phyloP scores from a whole-genome alignment of 345 rosid genomes.

The Erysimum cheiranthoides region DNA sequence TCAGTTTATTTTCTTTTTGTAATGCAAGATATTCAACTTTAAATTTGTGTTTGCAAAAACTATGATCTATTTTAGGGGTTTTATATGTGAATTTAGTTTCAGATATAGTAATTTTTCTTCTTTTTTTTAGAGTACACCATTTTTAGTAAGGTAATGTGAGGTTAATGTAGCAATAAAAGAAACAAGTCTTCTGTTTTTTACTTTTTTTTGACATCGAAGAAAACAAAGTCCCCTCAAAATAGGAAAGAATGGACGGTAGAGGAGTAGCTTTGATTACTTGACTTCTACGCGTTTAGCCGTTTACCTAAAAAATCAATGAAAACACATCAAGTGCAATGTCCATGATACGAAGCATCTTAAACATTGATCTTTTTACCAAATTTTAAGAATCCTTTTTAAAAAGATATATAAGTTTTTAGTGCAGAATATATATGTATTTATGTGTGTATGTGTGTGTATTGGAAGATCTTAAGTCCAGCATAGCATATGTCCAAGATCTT shows the following conservation, averaged over 20 bases:
- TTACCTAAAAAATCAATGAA: not conserved
- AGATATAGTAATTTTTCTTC: constrained; percentile 7
- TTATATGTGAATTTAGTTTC: constrained; percentile 3
- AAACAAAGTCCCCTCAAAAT: constrained; percentile 21
- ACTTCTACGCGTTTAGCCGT: not conserved
- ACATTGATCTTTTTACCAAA: not conserved
- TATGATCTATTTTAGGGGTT: not conserved
- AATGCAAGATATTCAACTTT: constrained; percentile 32
- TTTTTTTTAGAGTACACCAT: not conserved
- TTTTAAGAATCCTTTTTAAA: not conserved
- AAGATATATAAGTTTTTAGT: not conserved
- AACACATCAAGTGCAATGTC: not conserved
- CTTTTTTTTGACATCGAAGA: not conserved
- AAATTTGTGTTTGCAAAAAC: constrained; percentile 17
- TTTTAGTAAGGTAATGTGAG: constrained; percentile 22
- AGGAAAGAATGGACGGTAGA: constrained; percentile 16
- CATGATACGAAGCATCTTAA: not conserved
- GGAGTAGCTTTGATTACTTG: constrained; percentile 9
- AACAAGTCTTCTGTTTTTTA: not conserved
- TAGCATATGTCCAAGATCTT: not conserved
- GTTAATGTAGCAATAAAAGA: constrained; percentile 9
- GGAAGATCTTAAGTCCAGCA: not conserved
- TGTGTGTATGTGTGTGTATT: not conserved
- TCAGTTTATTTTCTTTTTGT: constrained; percentile 14
- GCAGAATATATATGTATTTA: not conserved